A percentile compares a stretch with the other conserved stretches of the same genome.
Conservation (phyloP, 75 land plant species). For the Cupressus sempervirens region DNA sequence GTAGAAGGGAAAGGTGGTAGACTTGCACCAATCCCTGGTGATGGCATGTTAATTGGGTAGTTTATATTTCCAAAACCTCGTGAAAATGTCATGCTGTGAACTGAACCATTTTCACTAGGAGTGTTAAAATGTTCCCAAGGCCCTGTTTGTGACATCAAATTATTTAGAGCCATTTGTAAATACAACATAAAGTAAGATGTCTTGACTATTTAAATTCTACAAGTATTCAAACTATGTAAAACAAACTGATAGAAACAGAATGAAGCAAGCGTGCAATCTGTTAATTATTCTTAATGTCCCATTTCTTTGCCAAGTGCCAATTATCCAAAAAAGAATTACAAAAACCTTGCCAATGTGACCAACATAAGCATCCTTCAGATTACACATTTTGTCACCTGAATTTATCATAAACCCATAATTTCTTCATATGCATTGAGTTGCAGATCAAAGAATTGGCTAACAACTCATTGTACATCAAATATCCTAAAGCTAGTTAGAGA, state of each 20-base stretch:
- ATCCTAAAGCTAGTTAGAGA: background rate
- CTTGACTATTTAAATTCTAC: background rate
- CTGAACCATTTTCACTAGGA: constrained; percentile 57
- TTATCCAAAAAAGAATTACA: background rate
- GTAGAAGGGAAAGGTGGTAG: constrained; percentile 51
- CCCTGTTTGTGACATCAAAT: constrained; percentile 24
- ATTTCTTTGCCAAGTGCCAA: background rate
- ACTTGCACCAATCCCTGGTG: constrained; percentile 59
- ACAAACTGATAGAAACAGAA: background rate
- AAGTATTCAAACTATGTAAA: background rate
- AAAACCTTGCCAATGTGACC: background rate
- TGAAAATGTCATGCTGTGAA: constrained; percentile 45
- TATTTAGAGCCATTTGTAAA: background rate
- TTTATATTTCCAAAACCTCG: constrained; percentile 39
- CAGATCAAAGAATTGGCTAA: background rate
- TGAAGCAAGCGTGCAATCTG: background rate
- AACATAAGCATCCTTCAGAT: background rate
- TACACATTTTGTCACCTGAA: background rate
- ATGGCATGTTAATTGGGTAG: constrained; percentile 42
- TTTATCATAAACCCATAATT: background rate
- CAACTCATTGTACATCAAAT: background rate
- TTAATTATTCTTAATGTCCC: background rate
- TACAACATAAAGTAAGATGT: background rate
- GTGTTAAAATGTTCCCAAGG: constrained; percentile 61
- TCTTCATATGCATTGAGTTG: background rate